Conservation (phyloP, 768 basidiomycete genomes). For the Pleurotus pulmonarius region DNA sequence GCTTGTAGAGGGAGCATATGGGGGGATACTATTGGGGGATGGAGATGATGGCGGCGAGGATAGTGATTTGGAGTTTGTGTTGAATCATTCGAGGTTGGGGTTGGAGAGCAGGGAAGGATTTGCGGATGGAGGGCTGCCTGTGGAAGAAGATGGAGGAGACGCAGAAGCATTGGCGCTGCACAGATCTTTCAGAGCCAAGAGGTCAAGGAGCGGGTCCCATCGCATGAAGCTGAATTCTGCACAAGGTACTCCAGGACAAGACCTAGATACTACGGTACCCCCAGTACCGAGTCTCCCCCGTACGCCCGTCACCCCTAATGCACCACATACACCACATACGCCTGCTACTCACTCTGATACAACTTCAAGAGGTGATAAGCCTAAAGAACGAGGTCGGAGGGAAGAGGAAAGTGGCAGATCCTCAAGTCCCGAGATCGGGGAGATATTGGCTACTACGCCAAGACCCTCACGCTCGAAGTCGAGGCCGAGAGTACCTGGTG, state of each 20-base stretch:
- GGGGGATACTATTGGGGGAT: slow-evolving; percentile 20
- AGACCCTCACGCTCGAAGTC: slow-evolving; percentile 18
- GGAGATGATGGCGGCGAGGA: slow-evolving; percentile 20
- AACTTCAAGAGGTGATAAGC: neutral
- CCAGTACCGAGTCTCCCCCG: slow-evolving; percentile 1
- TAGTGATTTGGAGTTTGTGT: slow-evolving; percentile 5
- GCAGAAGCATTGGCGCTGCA: slow-evolving; percentile 15
- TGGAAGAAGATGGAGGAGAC: slow-evolving; percentile 1
- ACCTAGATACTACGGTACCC: too few relatives aligned
- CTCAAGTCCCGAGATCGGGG: slow-evolving; percentile 31
- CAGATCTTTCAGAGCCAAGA: slow-evolving; percentile 14
- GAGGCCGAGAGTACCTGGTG: neutral
- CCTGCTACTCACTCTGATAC: neutral
- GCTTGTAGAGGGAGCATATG: slow-evolving; percentile 34
- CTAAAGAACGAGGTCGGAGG: too few relatives aligned
- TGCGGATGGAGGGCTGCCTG: neutral
- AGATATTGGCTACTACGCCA: slow-evolving; percentile 35
- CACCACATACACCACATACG: slow-evolving; percentile 5
- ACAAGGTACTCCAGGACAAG: too few relatives aligned
- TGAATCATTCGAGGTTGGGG: neutral
- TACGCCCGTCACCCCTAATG: neutral
- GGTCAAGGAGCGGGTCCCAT: slow-evolving; percentile 22
- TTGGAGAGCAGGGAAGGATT: neutral
- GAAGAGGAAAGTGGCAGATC: slow-evolving; percentile 10
- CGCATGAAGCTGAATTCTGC: slow-evolving; percentile 10